Conservation (phyloP, 202 grass and related monocot genomes). For the Schoenoplectus triqueter region DNA sequence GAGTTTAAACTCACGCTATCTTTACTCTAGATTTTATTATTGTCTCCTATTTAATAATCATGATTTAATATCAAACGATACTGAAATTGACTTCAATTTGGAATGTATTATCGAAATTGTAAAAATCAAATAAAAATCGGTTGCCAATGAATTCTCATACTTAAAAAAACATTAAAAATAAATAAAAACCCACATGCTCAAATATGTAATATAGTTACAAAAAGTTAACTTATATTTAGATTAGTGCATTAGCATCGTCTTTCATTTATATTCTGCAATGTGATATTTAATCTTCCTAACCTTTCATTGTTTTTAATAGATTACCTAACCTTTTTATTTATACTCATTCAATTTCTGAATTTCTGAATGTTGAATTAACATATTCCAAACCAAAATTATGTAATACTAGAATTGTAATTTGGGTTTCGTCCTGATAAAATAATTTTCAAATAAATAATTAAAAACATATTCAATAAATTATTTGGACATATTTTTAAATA, state of each 20-base stretch:
- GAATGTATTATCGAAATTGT: not conserved
- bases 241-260: not conserved
- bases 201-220: not conserved
- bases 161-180: not conserved
- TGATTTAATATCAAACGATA: no score
- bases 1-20: no score
- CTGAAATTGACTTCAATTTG: no score
- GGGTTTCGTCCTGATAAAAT: no score
- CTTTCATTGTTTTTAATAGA: not conserved
- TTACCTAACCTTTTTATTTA: not conserved
- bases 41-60: no score
- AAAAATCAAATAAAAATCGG: not conserved
- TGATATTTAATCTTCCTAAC: not conserved
- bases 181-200: not conserved
- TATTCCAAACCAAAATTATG: not conserved
- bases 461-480: no score
- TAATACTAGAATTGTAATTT: not conserved
- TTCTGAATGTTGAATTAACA: not conserved
- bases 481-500: no score
- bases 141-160: not conserved
- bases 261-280: not conserved
- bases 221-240: not conserved
- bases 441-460: no score
- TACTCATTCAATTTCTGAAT: not conserved
- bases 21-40: no score